Conservation (phyloP, 2,329 filamentous ascomycete species). For the Pezicula carpinea region DNA sequence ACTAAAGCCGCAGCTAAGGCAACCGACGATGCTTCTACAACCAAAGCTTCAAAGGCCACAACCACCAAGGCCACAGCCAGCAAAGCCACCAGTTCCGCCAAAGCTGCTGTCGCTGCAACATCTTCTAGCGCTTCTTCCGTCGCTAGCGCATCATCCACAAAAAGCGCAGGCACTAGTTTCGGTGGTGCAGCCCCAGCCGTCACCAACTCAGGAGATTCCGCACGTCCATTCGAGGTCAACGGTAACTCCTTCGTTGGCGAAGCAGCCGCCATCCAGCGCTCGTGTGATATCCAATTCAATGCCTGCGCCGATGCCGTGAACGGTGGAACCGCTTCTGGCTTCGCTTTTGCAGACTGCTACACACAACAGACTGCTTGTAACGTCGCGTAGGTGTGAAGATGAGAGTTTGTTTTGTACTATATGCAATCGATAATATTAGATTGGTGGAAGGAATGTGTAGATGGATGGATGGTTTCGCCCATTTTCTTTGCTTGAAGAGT, state of each 20-base stretch:
- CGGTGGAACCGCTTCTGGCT: slow-evolving; percentile 29
- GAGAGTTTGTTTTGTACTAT: background rate
- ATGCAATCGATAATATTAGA: background rate
- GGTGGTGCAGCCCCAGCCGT: slow-evolving; percentile 48
- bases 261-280: slow-evolving; percentile 49
- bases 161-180: slow-evolving; percentile 25
- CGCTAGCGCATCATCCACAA: slow-evolving; percentile 1
- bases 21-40: background rate
- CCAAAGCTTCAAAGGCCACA: background rate
- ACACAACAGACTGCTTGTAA: slow-evolving; percentile 17
- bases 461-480: background rate
- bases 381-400: background rate
- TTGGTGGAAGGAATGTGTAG: background rate
- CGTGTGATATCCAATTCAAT: slow-evolving; percentile 61
- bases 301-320: slow-evolving; percentile 54
- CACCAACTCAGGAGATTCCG: slow-evolving; percentile 40
- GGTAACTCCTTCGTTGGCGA: slow-evolving; percentile 53
- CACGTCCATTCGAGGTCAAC: slow-evolving; percentile 50
- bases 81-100: background rate
- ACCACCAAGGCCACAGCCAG: slow-evolving; percentile 5
- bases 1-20: background rate
- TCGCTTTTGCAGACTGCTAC: slow-evolving; percentile 17
- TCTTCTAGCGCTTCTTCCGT: background rate
- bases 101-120: background rate
- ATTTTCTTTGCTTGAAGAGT: too few relatives aligned